Percentiles rank a stretch among this genome's conserved stretches.
These are phyloP conservation scores for Dioszegia hungarica DNA, from an alignment of 768 basidiomycete species.

Conservation along the genomic window DNA sequence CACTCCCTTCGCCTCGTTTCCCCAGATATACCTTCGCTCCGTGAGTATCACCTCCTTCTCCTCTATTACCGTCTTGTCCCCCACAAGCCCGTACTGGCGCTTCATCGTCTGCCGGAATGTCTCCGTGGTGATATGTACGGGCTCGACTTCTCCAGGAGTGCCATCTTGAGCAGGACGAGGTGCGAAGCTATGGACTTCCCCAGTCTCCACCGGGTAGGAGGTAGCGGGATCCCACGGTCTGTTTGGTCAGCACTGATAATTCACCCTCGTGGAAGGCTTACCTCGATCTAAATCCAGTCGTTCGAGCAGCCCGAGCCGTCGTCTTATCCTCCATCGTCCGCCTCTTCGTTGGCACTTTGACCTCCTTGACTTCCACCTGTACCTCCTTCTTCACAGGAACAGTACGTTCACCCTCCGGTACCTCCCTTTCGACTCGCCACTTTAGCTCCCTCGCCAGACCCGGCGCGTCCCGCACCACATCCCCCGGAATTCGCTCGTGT, in stretches of 20 bases:
- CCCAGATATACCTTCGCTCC: slow-evolving; percentile 20
- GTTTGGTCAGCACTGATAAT: neutral
- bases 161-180: neutral
- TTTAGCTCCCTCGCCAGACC: slow-evolving; percentile 76
- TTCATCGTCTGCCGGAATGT: slow-evolving; percentile 8
- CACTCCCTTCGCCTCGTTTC: neutral
- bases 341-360: neutral
- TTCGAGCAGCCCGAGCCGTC: neutral
- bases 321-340: neutral
- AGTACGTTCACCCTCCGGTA: slow-evolving; percentile 10
- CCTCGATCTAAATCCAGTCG: slow-evolving; percentile 19
- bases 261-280: slow-evolving; percentile 2
- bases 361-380: neutral
- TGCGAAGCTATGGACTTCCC: neutral
- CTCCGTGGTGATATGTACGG: neutral
- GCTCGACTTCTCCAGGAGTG: slow-evolving; percentile 4
- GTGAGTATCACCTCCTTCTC: slow-evolving; percentile 21
- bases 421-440: slow-evolving; percentile 60
- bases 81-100: slow-evolving; percentile 12
- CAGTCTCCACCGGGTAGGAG: neutral
- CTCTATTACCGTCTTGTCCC: slow-evolving; percentile 16
- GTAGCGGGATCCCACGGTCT: slow-evolving; percentile 9
- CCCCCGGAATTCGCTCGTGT: slow-evolving; percentile 73
- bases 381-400: neutral
- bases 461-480: slow-evolving; percentile 74